Evolutionary conservation across 345 rosid species (phyloP).

Genomic region (Tarenaya hassleriana): DNA sequence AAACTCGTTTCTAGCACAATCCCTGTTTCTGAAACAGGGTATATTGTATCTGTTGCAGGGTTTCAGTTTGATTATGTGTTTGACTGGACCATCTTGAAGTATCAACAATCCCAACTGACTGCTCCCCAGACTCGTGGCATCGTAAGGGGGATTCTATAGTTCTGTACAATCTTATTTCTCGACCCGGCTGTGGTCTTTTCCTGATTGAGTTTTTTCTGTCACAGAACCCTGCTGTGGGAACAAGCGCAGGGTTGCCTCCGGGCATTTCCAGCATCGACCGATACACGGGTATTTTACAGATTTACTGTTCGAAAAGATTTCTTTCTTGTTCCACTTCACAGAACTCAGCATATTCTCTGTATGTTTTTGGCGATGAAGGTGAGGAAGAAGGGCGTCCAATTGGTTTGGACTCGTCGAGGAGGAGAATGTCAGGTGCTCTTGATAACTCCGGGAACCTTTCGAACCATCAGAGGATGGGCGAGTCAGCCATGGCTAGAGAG

Average conservation of each 20-base stretch:
- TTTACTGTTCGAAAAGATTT: constrained; percentile 4
- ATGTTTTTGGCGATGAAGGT: constrained; percentile 31
- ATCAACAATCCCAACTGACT: constrained; percentile 77
- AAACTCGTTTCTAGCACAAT: neutral
- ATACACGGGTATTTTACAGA: constrained; percentile 50
- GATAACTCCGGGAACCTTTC: constrained; percentile 47
- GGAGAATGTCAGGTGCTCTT: constrained; percentile 59
- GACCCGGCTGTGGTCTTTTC: neutral
- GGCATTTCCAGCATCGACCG: constrained; percentile 44
- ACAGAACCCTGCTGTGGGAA: constrained; percentile 61
- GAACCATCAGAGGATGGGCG: constrained; percentile 69
- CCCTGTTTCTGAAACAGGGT: neutral
- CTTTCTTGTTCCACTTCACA: neutral
- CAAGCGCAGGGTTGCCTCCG: constrained; percentile 60
- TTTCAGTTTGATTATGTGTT: constrained; percentile 89
- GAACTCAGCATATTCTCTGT: constrained; percentile 10
- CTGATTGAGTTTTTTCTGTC: neutral
- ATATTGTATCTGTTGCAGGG: constrained; percentile 35
- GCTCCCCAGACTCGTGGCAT: constrained; percentile 59
- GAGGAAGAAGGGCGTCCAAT: constrained; percentile 43
- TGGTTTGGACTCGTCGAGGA: constrained; percentile 56
- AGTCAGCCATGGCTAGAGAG: constrained; percentile 26
- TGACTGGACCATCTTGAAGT: constrained; percentile 94
- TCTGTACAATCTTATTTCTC: neutral
- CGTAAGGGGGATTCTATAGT: constrained; percentile 13